Base-by-base conservation (phyloP, 2,329 filamentous ascomycete species). In the Diplodia sapinea region DNA sequence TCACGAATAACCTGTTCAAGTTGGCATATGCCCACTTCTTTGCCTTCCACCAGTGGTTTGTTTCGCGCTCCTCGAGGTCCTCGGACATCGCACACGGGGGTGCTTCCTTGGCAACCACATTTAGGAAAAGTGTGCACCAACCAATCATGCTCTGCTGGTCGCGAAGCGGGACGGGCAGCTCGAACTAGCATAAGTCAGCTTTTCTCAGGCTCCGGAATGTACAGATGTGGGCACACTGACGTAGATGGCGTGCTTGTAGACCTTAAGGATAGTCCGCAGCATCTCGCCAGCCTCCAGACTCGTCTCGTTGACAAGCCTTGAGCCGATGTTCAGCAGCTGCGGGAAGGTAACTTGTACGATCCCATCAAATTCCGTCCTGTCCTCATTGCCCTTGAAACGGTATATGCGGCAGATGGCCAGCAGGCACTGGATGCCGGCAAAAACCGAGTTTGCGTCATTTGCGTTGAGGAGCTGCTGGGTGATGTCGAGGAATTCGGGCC, bases 11-110 rank as follows among this genome's bases (percentile, higher is more conserved):
- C 70, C 95, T 88, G 82, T 99, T 99, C 73, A 99, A 82, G 80
- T 98, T 98, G 75, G 95, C 96, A 80, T 97, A 99, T 15, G 94
- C 91, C 95, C 95, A 98, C 81, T 99, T 99, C 89, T 98, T 98
- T 71, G 94, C 92, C 84, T 98, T 99, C 94, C 94, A 99, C 94
- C 95, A 99, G 79, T 97, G 93, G 77, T 97, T 94, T 74, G 90
- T 87, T 80, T 98, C 95, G 68, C 95, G 88, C 76, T 98, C 94
- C 68, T 92, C 89, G 64, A 90, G 82, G 69, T 92, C 92, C 69
- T 96, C 93, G 68, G 84, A 79, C 86, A 98, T 89, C 43, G 94
- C 90, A 72, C 85, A 88, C 67, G 91, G 86, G 4, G 95, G 95
- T 43, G 92, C 89, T 26, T 89, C 83, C 80, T 98, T 98, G 72